A percentile compares a stretch with the other conserved stretches of the same genome.
phyloP scores from a whole-genome alignment of 2,329 filamentous ascomycete species.

The Aureobasidium sp. region DNA sequence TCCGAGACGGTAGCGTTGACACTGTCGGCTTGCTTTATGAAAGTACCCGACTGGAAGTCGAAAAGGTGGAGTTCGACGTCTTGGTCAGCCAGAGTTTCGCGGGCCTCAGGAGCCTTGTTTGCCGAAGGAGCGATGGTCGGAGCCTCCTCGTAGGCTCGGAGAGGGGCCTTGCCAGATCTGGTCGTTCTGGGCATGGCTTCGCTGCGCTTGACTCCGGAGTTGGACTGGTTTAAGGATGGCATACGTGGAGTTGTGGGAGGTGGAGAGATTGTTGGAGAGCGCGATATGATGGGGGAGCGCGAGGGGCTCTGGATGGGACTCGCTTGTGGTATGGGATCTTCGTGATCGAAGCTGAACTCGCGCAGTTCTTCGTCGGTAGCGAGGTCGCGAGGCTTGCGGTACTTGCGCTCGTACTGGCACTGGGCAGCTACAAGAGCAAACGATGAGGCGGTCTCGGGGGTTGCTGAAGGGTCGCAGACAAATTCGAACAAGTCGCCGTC shows the following conservation, averaged over 20 bases:
- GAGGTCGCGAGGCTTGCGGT: conserved; percentile 66
- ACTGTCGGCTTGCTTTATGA: conserved; percentile 66
- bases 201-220: conserved; percentile 14
- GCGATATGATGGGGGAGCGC: conserved; percentile 26
- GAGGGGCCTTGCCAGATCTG: conserved; percentile 19
- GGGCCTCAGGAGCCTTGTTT: conserved; percentile 53
- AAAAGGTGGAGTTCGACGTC: conserved; percentile 84
- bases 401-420: conserved; percentile 98
- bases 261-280: conserved; percentile 26
- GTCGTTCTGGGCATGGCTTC: conserved; percentile 23
- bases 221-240: neutral
- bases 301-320: conserved; percentile 46
- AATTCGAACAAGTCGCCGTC: conserved; percentile 95
- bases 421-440: conserved; percentile 79
- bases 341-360: conserved; percentile 69
- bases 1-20: conserved; percentile 77
- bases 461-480: conserved; percentile 72
- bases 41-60: conserved; percentile 79
- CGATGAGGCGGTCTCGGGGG: conserved; percentile 61
- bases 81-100: conserved; percentile 66
- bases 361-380: conserved; percentile 74
- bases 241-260: conserved; percentile 16
- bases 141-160: conserved; percentile 29
- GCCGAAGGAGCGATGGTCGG: conserved; percentile 54
- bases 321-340: conserved; percentile 51